phyloP scores from a whole-genome alignment of 257 asterid species.

The Sherardia arvensis region DNA sequence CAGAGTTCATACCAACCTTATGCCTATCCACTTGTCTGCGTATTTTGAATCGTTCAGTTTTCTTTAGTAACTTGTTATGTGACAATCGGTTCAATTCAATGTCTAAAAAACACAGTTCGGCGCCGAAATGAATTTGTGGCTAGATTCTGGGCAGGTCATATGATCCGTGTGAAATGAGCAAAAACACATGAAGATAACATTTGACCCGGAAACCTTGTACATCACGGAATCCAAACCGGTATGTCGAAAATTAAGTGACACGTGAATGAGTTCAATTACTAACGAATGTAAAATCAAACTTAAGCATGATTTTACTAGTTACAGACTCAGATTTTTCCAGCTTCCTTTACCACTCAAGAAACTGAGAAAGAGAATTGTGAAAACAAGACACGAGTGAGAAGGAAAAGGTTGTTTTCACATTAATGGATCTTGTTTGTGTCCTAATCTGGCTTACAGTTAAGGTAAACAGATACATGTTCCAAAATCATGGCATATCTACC shows the following conservation, averaged over 20 bases:
- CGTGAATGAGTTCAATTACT: no score
- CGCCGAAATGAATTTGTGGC: neutral
- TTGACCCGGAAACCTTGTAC: neutral
- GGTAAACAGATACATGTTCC: neutral
- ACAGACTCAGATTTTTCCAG: neutral
- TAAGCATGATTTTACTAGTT: neutral
- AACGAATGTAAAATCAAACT: no score
- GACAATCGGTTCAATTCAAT: neutral
- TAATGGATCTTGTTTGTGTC: neutral
- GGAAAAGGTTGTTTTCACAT: neutral
- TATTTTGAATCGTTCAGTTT: neutral
- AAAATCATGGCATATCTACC: constrained; percentile 2
- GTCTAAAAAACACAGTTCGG: neutral
- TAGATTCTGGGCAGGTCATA: neutral
- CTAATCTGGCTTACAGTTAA: neutral
- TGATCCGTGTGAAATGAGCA: neutral
- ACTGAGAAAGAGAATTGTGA: neutral
- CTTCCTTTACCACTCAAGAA: neutral
- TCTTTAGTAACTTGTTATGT: neutral
- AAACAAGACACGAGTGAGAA: neutral
- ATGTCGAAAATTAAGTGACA: neutral
- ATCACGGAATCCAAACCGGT: neutral
- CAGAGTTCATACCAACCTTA: no score
- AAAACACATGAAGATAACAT: neutral
- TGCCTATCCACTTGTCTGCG: neutral